Percentiles rank a stretch among this genome's conserved stretches.
phyloP scores from a whole-genome alignment of 495 filamentous ascomycete species.

The Cairneyella variabilis region DNA sequence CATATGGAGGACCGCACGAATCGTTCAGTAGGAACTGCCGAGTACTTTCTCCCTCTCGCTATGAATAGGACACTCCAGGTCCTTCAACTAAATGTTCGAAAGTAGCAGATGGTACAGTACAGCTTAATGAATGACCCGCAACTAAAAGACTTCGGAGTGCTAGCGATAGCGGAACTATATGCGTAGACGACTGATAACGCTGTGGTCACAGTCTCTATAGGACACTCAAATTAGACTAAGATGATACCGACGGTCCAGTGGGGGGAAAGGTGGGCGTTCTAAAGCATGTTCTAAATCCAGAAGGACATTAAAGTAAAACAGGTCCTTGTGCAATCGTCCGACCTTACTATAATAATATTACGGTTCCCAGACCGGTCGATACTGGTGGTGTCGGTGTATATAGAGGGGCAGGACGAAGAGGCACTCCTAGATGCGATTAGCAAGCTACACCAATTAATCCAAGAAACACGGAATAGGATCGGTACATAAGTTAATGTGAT shows the following conservation, averaged over 20 bases:
- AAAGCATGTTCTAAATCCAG: conserved; percentile 32
- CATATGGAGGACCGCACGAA: conserved; percentile 28
- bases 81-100: conserved; percentile 32
- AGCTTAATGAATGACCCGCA: conserved; percentile 32
- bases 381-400: conserved; percentile 27
- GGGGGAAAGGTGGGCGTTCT: conserved; percentile 27
- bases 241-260: conserved; percentile 22
- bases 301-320: conserved; percentile 30
- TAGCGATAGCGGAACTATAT: conserved; percentile 29
- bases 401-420: conserved; percentile 12
- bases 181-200: conserved; percentile 25
- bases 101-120: conserved; percentile 25
- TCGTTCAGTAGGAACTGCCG: conserved; percentile 32
- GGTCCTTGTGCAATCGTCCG: conserved; percentile 24
- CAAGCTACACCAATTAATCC: conserved; percentile 3
- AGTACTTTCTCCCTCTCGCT: conserved; percentile 24
- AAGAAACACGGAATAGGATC: conserved; percentile 8
- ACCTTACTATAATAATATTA: conserved; percentile 26
- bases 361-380: conserved; percentile 5
- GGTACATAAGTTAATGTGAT: conserved; percentile 19
- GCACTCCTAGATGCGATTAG: conserved; percentile 1
- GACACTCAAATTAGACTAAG: conserved; percentile 30
- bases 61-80: conserved; percentile 32
- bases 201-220: conserved; percentile 27
- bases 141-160: conserved; percentile 15